Conservation (phyloP, 371 early-diverging fungal genomes). For the Mortierella sp. region DNA sequence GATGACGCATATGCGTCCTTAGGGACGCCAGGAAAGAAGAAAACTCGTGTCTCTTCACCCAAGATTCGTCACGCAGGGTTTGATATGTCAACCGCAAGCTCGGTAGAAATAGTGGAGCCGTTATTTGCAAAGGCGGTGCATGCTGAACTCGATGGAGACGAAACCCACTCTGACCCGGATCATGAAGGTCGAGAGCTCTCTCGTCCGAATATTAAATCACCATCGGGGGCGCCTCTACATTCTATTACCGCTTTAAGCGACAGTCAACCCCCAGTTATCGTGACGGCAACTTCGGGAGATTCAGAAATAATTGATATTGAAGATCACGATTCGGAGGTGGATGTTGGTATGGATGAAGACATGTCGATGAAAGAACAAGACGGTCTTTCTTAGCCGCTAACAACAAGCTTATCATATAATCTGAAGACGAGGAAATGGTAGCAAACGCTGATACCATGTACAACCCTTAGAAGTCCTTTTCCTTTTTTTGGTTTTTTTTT, state of each 20-base stretch:
- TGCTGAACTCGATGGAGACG: constrained; percentile 11
- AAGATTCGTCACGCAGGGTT: constrained; percentile 31
- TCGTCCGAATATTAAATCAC: neutral
- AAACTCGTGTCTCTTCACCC: constrained; percentile 4
- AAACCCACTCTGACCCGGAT: constrained; percentile 14
- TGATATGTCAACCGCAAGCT: neutral
- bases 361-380: constrained; percentile 1
- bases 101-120: neutral
- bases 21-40: constrained; percentile 28
- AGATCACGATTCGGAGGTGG: constrained; percentile 24
- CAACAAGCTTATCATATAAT: neutral
- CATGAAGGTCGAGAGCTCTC: neutral
- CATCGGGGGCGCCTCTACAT: neutral
- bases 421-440: neutral
- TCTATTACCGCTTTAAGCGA: neutral
- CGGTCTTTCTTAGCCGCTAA: neutral
- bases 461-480: neutral
- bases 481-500: neutral
- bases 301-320: constrained; percentile 17
- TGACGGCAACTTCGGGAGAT: constrained; percentile 10
- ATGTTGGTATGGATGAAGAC: constrained; percentile 18
- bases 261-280: constrained; percentile 3
- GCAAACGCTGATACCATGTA: neutral
- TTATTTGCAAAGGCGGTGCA: neutral
- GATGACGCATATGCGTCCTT: constrained; percentile 26